Base-by-base conservation (phyloP, 352 stramenopile species). In the Phytophthora lateralis region DNA sequence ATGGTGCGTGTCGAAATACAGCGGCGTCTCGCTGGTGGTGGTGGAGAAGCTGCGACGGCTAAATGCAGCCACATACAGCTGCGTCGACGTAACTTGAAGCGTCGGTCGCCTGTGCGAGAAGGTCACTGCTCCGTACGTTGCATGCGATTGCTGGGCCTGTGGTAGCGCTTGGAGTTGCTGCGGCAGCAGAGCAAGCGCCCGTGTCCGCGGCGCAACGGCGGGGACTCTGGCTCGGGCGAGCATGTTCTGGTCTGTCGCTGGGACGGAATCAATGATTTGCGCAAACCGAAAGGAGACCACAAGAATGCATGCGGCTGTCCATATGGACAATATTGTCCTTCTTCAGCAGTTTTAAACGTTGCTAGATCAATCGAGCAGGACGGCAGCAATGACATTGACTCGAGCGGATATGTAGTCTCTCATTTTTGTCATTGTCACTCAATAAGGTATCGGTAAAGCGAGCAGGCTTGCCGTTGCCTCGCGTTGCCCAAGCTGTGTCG, bases 1-100 rank as follows among this genome's bases (percentile, higher is more conserved):
- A n/a, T 81, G 70, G 57, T 95, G 84, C 48, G 86, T 76, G 45
- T 76, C 68, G 46, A 76, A 76, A 30, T 74, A 50, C 42, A 77
- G 56, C 21, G 65, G 69, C 12, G 18, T 57, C 11, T 77, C 53
- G 34, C 35, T 58, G 20, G 9, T 60, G 26, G 35, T 21, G 6
- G 47, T 75, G 48, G 47, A 27, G 47, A 72, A 74, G 34, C 38
- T 58, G 52, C 65, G 65, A 37, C 44, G 42, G 17, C 45, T 54
- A 59, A 24, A 38, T 41, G 55, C 6, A 44, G 38, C 10, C 51
- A 29, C 26, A 29, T 2, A 9, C 37, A 44, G 6, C 35, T 44
- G 51, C 27, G 44, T 42, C 21, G 41, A 26, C 8, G 17, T 10
- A 59, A 38, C 44, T 61, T 72, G 67, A 51, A 64, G 43, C 26